Base-by-base conservation (phyloP, 495 filamentous ascomycete species). In the Oleoguttula mirabilis region DNA sequence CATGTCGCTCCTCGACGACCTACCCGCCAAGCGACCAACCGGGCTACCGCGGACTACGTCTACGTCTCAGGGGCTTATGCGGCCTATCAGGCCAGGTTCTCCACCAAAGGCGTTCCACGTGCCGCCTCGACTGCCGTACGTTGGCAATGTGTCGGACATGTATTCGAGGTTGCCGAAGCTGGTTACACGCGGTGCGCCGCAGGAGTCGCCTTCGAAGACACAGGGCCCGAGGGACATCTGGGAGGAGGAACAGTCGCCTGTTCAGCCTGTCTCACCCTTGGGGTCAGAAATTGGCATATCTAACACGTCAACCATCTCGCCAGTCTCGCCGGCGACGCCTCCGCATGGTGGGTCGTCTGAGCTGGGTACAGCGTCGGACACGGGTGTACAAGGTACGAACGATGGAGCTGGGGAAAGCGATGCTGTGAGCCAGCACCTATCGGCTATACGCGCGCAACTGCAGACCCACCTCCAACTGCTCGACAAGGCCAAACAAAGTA, bases 391-490 rank as follows among this genome's bases (percentile, higher is more conserved):
- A 5, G 15, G 16, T 21, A 35, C 25, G 11, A 2, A 3, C 5
- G 32, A 25, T 3, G 19, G 30, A 14, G 12, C 15, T 25, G 32
- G 8, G 15, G 32, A 7, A 6, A 7, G n/a, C 21, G 14, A 16
- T 31, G 6, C n/a, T 17, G 2, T 34, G 12, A 16, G 10, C 20
- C 15, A 50, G 10, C 34, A 50, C 36, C 33, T 50, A 1, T 1
- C 15, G 11, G 48, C 42, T 3, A 21, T 51, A 19, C 30, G 23
- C 4, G 44, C 40, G 1, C 49, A 48, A 21, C 23, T 52, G 21
- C 16, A 34, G 3, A 43, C 33, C 8, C 49, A 52, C 36, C 30
- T 52, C 25, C 19, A 12, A 11, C 38, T 48, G 8, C 34, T 52
- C 7, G 11, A 21, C 3, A 21, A 21, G 5, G 44, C 39, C 12